Percentiles rank a stretch among this genome's conserved stretches.
Evolutionary conservation across 768 basidiomycete species (phyloP).

Genomic region (Pulveroboletus ravenelii): DNA sequence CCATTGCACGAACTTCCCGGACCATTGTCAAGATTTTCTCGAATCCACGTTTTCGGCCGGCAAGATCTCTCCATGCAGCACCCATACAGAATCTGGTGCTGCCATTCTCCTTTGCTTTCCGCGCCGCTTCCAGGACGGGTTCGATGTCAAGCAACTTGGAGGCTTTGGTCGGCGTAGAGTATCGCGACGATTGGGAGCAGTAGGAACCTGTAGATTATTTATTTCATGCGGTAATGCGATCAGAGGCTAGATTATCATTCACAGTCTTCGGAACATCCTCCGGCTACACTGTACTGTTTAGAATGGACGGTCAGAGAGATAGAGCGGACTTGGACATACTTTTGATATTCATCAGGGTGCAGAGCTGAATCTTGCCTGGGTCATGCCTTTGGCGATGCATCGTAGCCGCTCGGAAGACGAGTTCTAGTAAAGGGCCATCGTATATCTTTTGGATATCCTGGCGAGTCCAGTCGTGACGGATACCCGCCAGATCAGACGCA

Average conservation of each 20-base stretch:
- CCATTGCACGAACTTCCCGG: conserved; percentile 84
- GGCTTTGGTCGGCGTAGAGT: conserved; percentile 85
- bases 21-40: conserved; percentile 94
- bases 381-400: conserved; percentile 86
- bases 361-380: conserved; percentile 88
- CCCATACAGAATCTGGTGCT: conserved; percentile 99
- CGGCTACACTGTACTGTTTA: conserved; percentile 48
- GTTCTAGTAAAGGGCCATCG: conserved; percentile 79
- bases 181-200: conserved; percentile 95
- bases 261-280: conserved; percentile 97
- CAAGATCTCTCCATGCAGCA: conserved; percentile 94
- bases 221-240: not conserved
- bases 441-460: conserved; percentile 83
- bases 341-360: conserved; percentile 98
- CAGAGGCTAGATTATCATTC: conserved; percentile 26
- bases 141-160: conserved; percentile 83
- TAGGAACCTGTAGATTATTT: conserved; percentile 66
- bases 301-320: conserved; percentile 14
- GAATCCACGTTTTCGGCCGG: conserved; percentile 89
- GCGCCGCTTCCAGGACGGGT: conserved; percentile 88
- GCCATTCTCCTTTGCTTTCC: conserved; percentile 92
- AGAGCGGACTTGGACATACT: conserved; percentile 48
- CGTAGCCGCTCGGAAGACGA: conserved; percentile 80
- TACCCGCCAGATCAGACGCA: conserved; percentile 17
- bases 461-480: conserved; percentile 68